Conservation (phyloP, 169 alveolate genomes). For the Neospora caninum region DNA sequence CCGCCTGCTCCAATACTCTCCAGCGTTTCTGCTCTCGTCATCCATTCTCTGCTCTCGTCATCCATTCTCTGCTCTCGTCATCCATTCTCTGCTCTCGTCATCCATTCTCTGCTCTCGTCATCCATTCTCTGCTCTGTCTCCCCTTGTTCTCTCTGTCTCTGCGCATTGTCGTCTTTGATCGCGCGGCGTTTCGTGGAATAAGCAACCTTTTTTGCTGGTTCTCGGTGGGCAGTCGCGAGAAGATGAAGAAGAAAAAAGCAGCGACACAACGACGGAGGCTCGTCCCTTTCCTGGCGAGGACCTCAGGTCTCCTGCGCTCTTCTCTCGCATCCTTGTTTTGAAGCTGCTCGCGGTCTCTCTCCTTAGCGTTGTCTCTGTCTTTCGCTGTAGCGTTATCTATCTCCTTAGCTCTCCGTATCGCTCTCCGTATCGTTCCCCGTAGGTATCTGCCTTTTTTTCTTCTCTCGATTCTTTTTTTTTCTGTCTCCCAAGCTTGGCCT, state of each 20-base stretch:
- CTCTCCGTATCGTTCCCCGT: too few relatives aligned
- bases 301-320: background rate
- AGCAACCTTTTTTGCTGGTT: background rate
- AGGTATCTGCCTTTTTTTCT: background rate
- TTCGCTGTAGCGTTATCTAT: too few relatives aligned
- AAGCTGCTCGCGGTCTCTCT: background rate
- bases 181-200: too few relatives aligned
- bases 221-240: background rate
- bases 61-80: too few relatives aligned
- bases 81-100: too few relatives aligned
- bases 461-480: background rate
- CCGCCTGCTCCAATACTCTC: too few relatives aligned
- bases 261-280: background rate
- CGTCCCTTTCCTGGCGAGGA: background rate
- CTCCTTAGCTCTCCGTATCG: background rate
- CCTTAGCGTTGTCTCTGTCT: background rate
- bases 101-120: too few relatives aligned
- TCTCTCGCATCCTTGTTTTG: background rate
- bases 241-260: background rate
- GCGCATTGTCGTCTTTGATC: too few relatives aligned
- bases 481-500: background rate
- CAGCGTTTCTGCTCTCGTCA: too few relatives aligned
- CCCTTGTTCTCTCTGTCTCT: too few relatives aligned
- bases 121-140: too few relatives aligned
- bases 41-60: too few relatives aligned